A percentile compares a stretch with the other conserved stretches of the same genome.
Conservation (phyloP, 495 filamentous ascomycete species). For the Hypoxylon fuscum region DNA sequence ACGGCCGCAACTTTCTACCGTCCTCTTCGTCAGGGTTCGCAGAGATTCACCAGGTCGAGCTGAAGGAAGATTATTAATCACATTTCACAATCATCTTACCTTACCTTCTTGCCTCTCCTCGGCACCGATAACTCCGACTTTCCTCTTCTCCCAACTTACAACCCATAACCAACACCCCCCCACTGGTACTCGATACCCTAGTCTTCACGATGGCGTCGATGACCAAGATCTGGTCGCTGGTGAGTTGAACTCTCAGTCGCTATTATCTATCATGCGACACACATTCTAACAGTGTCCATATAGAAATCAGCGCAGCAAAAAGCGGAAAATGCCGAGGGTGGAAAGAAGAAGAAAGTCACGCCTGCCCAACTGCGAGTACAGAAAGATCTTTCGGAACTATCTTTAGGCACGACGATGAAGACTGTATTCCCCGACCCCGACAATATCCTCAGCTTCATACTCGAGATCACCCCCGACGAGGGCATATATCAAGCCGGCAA, state of each 20-base stretch:
- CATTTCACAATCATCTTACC: too few relatives aligned
- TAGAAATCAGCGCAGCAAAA: slow-evolving; percentile 96
- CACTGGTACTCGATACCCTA: too few relatives aligned
- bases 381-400: slow-evolving; percentile 95
- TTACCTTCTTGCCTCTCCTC: too few relatives aligned
- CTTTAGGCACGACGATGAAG: slow-evolving; percentile 89
- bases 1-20: too few relatives aligned
- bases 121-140: neutral
- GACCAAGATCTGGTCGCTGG: slow-evolving; percentile 98
- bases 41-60: too few relatives aligned
- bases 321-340: slow-evolving; percentile 82
- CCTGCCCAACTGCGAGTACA: slow-evolving; percentile 95
- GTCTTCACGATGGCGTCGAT: slow-evolving; percentile 74
- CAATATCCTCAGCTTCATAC: slow-evolving; percentile 94
- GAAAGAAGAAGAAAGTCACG: slow-evolving; percentile 98
- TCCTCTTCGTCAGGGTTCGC: too few relatives aligned
- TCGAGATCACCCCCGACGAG: slow-evolving; percentile 95
- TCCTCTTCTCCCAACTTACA: neutral
- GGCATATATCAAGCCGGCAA: slow-evolving; percentile 94
- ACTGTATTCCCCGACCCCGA: slow-evolving; percentile 93
- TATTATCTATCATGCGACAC: neutral
- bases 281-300: slow-evolving; percentile 22
- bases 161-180: neutral
- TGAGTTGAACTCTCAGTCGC: slow-evolving; percentile 51
- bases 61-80: too few relatives aligned